Base-by-base conservation (phyloP, 1,284 basidiomycete species). In the Sphaerobolus stellatus region DNA sequence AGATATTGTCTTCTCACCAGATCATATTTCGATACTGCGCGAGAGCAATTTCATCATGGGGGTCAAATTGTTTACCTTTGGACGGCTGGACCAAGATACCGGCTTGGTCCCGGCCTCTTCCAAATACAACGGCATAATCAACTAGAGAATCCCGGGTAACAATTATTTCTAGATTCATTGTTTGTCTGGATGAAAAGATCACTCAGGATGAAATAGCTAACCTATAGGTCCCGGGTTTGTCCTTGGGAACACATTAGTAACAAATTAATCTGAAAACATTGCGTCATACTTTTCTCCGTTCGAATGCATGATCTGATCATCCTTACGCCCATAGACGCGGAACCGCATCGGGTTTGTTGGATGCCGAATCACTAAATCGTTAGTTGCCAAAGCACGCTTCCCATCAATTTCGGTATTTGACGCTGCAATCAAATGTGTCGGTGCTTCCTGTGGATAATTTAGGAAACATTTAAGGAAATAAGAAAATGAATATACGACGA, bases 11-110 rank as follows among this genome's bases (percentile, higher is more conserved):
- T 27, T 56, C 68, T 9, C 34, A 76, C 41, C 41, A 44, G 20
- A 44, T 44, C 13, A 9, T 20, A 20, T 44, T 44, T 22, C 41
- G 13, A 22, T 13, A 44, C 9, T 13, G 9, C 11, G 9, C 11
- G 20, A 44, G 41, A 11, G 41, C 41, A 9, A 22, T 9, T 9
- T 11, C 20, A 44, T 44, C 41, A 11, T 13, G 13, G 9, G 20
- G 41, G 11, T 11, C 11, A 20, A 44, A 11, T 44, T 44, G 13
- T 9, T 22, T 11, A 11, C 41, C 41, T 13, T 54, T 33, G 1
- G 54, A 56, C 1, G 69, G 71, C 47, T 79, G 74, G 44, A 79
- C 59, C 40, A 79, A 63, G 25, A 76, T 57, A 1, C 78, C 77
- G 5, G 70, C 63, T 54, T 74, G 71, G 22, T 68, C 64, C 11